These are phyloP conservation scores for Schizophyllum amplum DNA, from an alignment of 1,284 basidiomycete species.

Conservation along the genomic window DNA sequence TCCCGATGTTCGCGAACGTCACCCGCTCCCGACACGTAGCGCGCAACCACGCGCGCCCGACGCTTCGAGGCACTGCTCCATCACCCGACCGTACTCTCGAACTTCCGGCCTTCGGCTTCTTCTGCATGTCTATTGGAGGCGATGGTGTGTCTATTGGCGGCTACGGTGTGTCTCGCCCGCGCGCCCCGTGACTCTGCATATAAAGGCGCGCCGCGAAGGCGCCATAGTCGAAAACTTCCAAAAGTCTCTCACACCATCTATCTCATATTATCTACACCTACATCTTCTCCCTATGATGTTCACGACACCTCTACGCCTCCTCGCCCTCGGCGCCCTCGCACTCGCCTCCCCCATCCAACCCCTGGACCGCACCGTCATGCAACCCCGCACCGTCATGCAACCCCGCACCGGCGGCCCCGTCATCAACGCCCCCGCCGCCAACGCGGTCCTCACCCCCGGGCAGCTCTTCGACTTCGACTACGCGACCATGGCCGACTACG, in stretches of 20 bases:
- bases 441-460: constrained; percentile 23
- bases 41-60: too few relatives aligned
- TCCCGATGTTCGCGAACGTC: too few relatives aligned
- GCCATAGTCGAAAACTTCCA: neutral
- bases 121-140: neutral
- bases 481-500: constrained; percentile 33
- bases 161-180: neutral
- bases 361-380: too few relatives aligned
- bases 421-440: constrained; percentile 17
- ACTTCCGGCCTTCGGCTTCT: too few relatives aligned
- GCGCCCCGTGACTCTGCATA: neutral
- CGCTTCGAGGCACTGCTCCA: too few relatives aligned
- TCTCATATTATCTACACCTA: neutral
- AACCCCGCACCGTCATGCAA: neutral
- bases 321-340: neutral
- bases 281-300: neutral
- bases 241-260: neutral
- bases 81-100: too few relatives aligned
- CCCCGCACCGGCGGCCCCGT: neutral
- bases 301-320: neutral
- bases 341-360: neutral
- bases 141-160: neutral
- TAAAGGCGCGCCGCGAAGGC: neutral
- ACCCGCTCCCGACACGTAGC: too few relatives aligned
- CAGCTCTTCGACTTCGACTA: constrained; percentile 29